Evolutionary conservation across 2,329 filamentous ascomycete genomes (phyloP).

Genomic region (Fusarium sp.): DNA sequence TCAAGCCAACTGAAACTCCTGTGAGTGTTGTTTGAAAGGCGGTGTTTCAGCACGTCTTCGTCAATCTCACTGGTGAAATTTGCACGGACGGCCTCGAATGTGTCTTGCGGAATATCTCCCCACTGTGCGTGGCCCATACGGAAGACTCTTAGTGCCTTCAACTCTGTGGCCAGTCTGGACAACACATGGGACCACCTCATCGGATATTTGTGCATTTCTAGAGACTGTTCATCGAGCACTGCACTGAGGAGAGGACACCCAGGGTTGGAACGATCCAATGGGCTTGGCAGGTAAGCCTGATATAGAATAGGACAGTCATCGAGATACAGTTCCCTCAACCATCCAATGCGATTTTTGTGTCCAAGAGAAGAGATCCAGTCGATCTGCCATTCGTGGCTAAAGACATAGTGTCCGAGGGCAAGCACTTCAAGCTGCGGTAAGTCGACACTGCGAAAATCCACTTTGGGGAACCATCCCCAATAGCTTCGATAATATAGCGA

Average conservation of each 20-base stretch:
- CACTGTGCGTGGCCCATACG: neutral
- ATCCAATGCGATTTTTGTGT: neutral
- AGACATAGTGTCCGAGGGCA: constrained; percentile 55
- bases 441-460: constrained; percentile 49
- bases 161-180: neutral
- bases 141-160: constrained; percentile 17
- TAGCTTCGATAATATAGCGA: constrained; percentile 53
- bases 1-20: neutral
- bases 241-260: neutral
- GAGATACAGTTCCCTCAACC: constrained; percentile 55
- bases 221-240: neutral
- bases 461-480: constrained; percentile 55
- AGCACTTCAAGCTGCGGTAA: constrained; percentile 57
- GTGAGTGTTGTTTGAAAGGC: neutral
- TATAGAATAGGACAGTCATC: constrained; percentile 56
- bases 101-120: neutral
- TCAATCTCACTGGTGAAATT: neutral
- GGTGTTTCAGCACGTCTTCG: neutral
- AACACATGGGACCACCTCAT: constrained; percentile 24
- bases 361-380: constrained; percentile 59
- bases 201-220: neutral
- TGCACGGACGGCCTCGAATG: neutral
- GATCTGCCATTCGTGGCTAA: constrained; percentile 59
- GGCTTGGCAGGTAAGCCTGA: neutral
- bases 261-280: constrained; percentile 3